Percentiles rank a stretch among this genome's conserved stretches.
These are phyloP conservation scores for rapeseed (Brassica napus) DNA, from an alignment of 345 rosid genomes.

Conservation along the genomic window Da-Ae NC_063438.1:7449001-7449500, in stretches of 20 bases:
- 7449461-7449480: no score
- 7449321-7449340: background rate
- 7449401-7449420: no score
- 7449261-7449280: slow-evolving; percentile 42
- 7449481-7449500: no score
- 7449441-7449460: no score
- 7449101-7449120: slow-evolving; percentile 23
- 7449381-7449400: slow-evolving; percentile 18
- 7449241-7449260: background rate
- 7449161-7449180: background rate
- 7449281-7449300: slow-evolving; percentile 42
- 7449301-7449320: slow-evolving; percentile 23
- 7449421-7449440: no score
- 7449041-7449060: background rate
- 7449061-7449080: slow-evolving; percentile 11
- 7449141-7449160: slow-evolving; percentile 32
- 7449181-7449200: background rate
- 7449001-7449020: slow-evolving; percentile 16
- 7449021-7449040: background rate
- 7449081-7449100: slow-evolving; percentile 35
- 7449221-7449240: background rate
- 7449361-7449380: background rate
- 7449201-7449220: slow-evolving; percentile 17
- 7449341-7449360: slow-evolving; percentile 36
- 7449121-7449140: slow-evolving; percentile 2